Percentiles rank a stretch among this genome's conserved stretches.
Conservation (phyloP, 495 filamentous ascomycete genomes). For the Talaromyces wortmannii region DNA sequence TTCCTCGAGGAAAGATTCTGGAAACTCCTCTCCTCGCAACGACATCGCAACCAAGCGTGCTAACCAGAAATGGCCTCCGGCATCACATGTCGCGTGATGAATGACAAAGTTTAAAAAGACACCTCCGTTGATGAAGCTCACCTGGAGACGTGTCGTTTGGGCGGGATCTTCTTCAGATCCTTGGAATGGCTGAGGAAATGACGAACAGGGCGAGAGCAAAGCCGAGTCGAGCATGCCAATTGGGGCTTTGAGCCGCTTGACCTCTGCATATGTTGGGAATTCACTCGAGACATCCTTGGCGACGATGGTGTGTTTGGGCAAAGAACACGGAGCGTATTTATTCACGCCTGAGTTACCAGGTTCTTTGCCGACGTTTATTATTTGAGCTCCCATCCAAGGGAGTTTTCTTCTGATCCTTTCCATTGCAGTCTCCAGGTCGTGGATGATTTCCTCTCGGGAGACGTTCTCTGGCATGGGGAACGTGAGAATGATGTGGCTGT, state of each 20-base stretch:
- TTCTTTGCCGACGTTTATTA: constrained; percentile 16
- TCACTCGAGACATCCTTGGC: constrained; percentile 16
- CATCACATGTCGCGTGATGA: constrained; percentile 38
- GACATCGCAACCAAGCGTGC: constrained; percentile 22
- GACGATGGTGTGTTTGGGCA: constrained; percentile 9
- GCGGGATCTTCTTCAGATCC: not conserved
- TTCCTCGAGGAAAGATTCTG: constrained; percentile 10
- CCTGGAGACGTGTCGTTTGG: constrained; percentile 12
- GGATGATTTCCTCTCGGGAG: constrained; percentile 8
- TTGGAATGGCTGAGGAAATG: constrained; percentile 19
- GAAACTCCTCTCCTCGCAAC: constrained; percentile 8
- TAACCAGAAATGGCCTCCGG: constrained; percentile 25
- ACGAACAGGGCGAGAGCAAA: constrained; percentile 11
- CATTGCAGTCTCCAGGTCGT: constrained; percentile 15
- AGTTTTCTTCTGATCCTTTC: constrained; percentile 14
- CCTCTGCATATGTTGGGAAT: constrained; percentile 14
- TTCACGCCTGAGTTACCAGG: constrained; percentile 20
- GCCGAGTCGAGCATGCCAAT: constrained; percentile 20
- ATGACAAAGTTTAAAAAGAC: constrained; percentile 19
- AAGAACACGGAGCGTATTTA: constrained; percentile 8
- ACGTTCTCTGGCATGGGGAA: constrained; percentile 16
- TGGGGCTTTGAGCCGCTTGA: constrained; percentile 14
- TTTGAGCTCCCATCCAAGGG: constrained; percentile 24
- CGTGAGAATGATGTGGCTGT: constrained; percentile 23
- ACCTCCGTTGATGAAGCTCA: constrained; percentile 27